Evolutionary conservation across 2,329 filamentous ascomycete genomes (phyloP).

Genomic region (Chaetomium sp.): DNA sequence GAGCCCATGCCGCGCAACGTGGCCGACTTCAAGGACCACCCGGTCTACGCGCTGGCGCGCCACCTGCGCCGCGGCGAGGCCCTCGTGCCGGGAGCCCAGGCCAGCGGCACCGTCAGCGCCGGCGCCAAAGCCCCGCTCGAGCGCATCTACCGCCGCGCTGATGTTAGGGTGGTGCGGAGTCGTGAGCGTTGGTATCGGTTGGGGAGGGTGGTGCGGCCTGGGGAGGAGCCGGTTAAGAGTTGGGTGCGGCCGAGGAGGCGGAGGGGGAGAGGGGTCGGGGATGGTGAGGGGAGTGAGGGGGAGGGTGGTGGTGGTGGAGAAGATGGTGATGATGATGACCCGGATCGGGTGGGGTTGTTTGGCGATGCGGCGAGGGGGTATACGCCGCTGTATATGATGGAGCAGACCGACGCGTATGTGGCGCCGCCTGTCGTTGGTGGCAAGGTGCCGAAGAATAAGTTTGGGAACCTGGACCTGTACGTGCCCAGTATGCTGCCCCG

Average conservation of each 20-base stretch:
- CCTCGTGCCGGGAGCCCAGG: slow-evolving; percentile 67
- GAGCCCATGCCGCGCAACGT: slow-evolving; percentile 88
- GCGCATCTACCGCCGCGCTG: slow-evolving; percentile 76
- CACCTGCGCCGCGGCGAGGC: slow-evolving; percentile 85
- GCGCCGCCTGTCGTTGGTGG: slow-evolving; percentile 76
- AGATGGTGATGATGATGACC: slow-evolving; percentile 39
- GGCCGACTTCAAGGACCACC: slow-evolving; percentile 84
- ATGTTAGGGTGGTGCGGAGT: slow-evolving; percentile 77
- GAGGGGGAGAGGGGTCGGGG: slow-evolving; percentile 38
- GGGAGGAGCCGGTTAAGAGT: slow-evolving; percentile 82
- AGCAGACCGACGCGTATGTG: slow-evolving; percentile 72
- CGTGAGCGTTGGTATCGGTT: slow-evolving; percentile 89
- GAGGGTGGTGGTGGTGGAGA: slow-evolving; percentile 49
- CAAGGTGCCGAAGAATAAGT: slow-evolving; percentile 83
- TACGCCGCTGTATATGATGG: slow-evolving; percentile 60
- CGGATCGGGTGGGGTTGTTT: slow-evolving; percentile 40
- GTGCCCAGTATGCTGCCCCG: slow-evolving; percentile 87
- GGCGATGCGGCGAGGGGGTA: slow-evolving; percentile 44
- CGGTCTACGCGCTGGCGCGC: slow-evolving; percentile 78
- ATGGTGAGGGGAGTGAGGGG: slow-evolving; percentile 46
- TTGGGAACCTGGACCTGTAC: slow-evolving; percentile 91
- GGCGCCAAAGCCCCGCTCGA: slow-evolving; percentile 66
- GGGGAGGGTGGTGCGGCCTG: slow-evolving; percentile 74
- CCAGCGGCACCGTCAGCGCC: slow-evolving; percentile 75
- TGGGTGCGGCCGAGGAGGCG: slow-evolving; percentile 42